Percentiles rank a stretch among this genome's conserved stretches.
phyloP scores from a whole-genome alignment of 345 rosid species.

The Sapria himalayana region DNA sequence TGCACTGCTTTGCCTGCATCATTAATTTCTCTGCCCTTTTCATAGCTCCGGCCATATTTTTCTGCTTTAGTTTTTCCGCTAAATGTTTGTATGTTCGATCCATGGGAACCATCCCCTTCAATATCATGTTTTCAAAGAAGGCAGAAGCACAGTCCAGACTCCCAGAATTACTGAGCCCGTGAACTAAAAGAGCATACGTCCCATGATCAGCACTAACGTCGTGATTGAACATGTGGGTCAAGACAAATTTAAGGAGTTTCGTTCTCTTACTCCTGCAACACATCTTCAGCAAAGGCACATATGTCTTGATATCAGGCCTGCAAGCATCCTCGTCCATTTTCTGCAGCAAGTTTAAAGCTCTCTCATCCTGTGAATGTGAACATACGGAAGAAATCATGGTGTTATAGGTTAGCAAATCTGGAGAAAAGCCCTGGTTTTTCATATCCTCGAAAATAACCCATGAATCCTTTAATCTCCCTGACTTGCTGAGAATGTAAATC shows the following conservation, averaged over 20 bases:
- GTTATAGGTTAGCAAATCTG: constrained; percentile 27
- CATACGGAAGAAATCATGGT: constrained; percentile 46
- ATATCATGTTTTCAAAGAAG: constrained; percentile 41
- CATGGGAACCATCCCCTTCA: constrained; percentile 46
- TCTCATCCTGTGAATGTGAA: constrained; percentile 31
- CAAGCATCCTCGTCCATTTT: constrained; percentile 45
- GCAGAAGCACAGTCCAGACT: constrained; percentile 39
- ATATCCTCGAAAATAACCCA: constrained; percentile 56
- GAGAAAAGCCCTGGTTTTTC: constrained; percentile 37
- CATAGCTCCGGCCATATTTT: constrained; percentile 25
- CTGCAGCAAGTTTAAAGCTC: constrained; percentile 36
- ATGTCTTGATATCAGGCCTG: constrained; percentile 36
- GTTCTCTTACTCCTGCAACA: constrained; percentile 49
- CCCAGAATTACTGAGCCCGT: constrained; percentile 35
- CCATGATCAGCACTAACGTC: constrained; percentile 39
- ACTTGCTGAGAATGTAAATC: constrained; percentile 34
- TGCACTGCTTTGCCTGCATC: constrained; percentile 6
- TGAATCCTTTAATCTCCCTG: constrained; percentile 56
- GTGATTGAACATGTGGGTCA: constrained; percentile 48
- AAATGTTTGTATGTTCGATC: constrained; percentile 25
- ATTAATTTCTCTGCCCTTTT: constrained; percentile 29
- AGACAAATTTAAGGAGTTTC: constrained; percentile 36
- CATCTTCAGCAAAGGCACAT: constrained; percentile 47
- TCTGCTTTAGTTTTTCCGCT: constrained; percentile 30
- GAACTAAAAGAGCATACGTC: constrained; percentile 34